Base-by-base conservation (phyloP, 2,329 filamentous ascomycete genomes). In the Venturia nashicola region DNA sequence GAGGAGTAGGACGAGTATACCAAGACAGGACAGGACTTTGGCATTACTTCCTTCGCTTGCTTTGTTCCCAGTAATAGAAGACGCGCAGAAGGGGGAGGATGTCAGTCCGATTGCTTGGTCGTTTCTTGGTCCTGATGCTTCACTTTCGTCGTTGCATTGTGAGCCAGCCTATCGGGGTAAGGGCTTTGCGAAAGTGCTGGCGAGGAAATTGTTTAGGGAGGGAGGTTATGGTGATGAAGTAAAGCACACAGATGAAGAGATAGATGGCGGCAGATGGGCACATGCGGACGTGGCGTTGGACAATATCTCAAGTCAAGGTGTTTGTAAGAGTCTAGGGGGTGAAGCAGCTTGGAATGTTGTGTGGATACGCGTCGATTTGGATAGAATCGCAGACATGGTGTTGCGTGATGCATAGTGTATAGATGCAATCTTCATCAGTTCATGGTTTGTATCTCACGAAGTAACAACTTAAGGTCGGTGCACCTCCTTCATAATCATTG, bases 211-310 rank as follows among this genome's bases (percentile, higher is more conserved):
- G 2, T 79, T 89, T 57, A 75, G 74, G 16, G 76, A 79, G 59
- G 74, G 80, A 42, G 67, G 67, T 3, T 72, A 75, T 0, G 83
- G 78, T 59, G 76, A 76, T 1, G 68, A 70, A 70, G n/a, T 68
- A 65, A 66, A 39, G n/a, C 68, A 70, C 57, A 66, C 68, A 16
- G 74, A 72, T 8, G 69, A 72, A n/a, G 71, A 74, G 62, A 65
- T 69, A 6, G 62, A 68, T 2, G 70, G 76, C 0, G 82, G 83
- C 44, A 80, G 77, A 7, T 83, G 81, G 76, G 80, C 79, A 34
- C 80, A 83, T 65, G 86, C 86, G 2, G 86, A 90, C 72, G 87
- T 90, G 0, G 80, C 83, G 2, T 74, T 79, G 0, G 79, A 80
- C 0, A 90, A 90, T 67, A 65, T 71, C 1, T 79, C 81, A 48